Conservation (phyloP, 2,329 filamentous ascomycete species). For the Fusarium buharicum region DNA sequence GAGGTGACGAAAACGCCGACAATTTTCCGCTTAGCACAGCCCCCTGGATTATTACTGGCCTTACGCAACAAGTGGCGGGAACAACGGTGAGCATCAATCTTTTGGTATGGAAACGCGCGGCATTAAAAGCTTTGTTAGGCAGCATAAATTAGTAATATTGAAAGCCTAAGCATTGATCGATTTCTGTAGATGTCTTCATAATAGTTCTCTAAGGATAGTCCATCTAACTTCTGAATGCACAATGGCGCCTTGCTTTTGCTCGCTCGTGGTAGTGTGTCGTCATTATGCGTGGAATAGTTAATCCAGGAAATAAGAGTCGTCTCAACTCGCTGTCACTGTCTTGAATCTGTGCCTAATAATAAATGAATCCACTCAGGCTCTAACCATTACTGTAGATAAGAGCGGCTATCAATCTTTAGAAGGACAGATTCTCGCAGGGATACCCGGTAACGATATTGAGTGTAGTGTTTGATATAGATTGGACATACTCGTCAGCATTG, state of each 20-base stretch:
- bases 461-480: constrained; percentile 1
- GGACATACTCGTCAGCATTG: neutral
- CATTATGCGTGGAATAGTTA: constrained; percentile 40
- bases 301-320: constrained; percentile 23
- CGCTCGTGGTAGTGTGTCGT: constrained; percentile 36
- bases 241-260: constrained; percentile 29
- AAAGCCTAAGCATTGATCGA: neutral
- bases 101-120: constrained; percentile 27
- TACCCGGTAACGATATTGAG: constrained; percentile 5
- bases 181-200: neutral
- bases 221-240: neutral
- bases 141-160: neutral
- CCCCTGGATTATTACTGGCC: constrained; percentile 44
- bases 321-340: constrained; percentile 14
- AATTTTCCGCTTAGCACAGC: constrained; percentile 51
- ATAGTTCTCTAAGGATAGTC: neutral
- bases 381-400: constrained; percentile 4
- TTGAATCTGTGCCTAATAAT: constrained; percentile 25
- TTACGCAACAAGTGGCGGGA: constrained; percentile 42
- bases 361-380: constrained; percentile 25
- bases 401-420: constrained; percentile 8
- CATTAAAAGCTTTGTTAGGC: constrained; percentile 22
- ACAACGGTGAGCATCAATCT: constrained; percentile 11
- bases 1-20: constrained; percentile 51
- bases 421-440: constrained; percentile 12